Conservation (phyloP, 805 yeast species). For the Saturnispora mendoncae region DNA sequence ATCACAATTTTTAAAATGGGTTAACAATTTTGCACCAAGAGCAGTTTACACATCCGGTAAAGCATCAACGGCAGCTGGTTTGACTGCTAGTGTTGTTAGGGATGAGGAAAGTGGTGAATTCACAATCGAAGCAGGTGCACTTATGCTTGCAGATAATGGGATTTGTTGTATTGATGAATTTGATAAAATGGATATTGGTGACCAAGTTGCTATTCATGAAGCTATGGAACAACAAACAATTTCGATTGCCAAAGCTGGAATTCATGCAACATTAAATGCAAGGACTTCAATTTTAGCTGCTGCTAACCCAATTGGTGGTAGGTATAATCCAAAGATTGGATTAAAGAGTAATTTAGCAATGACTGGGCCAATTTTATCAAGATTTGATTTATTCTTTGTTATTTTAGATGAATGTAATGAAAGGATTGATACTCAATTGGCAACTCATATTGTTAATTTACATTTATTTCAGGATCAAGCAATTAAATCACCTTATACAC, state of each 20-base stretch:
- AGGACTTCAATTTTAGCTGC: slow-evolving; percentile 95
- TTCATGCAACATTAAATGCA: slow-evolving; percentile 95
- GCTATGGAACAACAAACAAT: slow-evolving; percentile 99
- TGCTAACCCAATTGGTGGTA: slow-evolving; percentile 97
- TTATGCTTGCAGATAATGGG: slow-evolving; percentile 97
- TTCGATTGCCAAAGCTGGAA: slow-evolving; percentile 97
- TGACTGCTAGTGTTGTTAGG: slow-evolving; percentile 94
- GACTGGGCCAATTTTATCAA: slow-evolving; percentile 98
- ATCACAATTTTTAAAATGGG: slow-evolving; percentile 91
- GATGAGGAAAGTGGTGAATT: slow-evolving; percentile 97
- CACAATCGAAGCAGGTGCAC: slow-evolving; percentile 97
- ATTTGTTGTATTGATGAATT: slow-evolving; percentile 98
- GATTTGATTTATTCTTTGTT: slow-evolving; percentile 93
- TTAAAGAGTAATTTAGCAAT: slow-evolving; percentile 80
- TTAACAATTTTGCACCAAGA: slow-evolving; percentile 83
- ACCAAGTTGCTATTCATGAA: slow-evolving; percentile 98
- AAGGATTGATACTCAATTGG: slow-evolving; percentile 78
- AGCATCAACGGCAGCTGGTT: slow-evolving; percentile 97
- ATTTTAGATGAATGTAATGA: slow-evolving; percentile 93
- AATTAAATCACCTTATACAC: slow-evolving; percentile 77
- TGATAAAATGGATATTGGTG: slow-evolving; percentile 92
- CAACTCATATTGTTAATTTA: slow-evolving; percentile 84
- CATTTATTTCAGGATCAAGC: slow-evolving; percentile 91
- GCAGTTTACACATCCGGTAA: slow-evolving; percentile 96
- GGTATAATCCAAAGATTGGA: slow-evolving; percentile 82